Evolutionary conservation across 2,329 filamentous ascomycete genomes (phyloP).

Genomic region (Exophiala bonariae): DNA sequence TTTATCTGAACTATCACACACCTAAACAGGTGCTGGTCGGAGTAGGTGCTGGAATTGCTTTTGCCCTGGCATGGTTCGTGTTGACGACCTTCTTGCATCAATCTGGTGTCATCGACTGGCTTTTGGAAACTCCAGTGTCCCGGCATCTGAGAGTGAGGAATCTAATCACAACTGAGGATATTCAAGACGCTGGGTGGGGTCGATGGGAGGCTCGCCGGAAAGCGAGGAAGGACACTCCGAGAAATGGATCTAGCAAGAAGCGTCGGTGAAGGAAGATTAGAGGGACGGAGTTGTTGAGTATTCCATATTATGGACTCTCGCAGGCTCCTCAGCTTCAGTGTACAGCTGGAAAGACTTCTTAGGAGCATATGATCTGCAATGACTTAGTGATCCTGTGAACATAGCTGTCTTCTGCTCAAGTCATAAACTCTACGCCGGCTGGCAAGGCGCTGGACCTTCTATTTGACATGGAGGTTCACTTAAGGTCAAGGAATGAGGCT

Average conservation of each 20-base stretch:
- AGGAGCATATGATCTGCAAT: no score
- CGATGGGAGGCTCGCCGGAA: conserved; percentile 69
- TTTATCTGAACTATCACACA: conserved; percentile 94
- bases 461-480: no score
- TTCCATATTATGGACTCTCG: no score
- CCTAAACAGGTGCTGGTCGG: conserved; percentile 83
- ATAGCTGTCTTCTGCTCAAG: no score
- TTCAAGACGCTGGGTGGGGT: conserved; percentile 90
- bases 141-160: conserved; percentile 75
- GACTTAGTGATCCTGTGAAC: no score
- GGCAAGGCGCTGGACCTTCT: no score
- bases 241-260: conserved; percentile 11
- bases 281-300: no score
- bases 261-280: conserved; percentile 1
- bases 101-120: conserved; percentile 71
- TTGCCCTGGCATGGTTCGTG: conserved; percentile 76
- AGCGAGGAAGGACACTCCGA: conserved; percentile 27
- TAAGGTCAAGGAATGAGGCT: no score
- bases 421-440: no score
- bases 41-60: conserved; percentile 66
- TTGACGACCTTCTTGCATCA: conserved; percentile 67
- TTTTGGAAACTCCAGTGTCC: conserved; percentile 64
- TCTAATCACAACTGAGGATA: conserved; percentile 81
- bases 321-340: no score
- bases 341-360: no score